Base-by-base conservation (phyloP, 106 monocot genomes). In the Apostasia shenzhenica region DNA sequence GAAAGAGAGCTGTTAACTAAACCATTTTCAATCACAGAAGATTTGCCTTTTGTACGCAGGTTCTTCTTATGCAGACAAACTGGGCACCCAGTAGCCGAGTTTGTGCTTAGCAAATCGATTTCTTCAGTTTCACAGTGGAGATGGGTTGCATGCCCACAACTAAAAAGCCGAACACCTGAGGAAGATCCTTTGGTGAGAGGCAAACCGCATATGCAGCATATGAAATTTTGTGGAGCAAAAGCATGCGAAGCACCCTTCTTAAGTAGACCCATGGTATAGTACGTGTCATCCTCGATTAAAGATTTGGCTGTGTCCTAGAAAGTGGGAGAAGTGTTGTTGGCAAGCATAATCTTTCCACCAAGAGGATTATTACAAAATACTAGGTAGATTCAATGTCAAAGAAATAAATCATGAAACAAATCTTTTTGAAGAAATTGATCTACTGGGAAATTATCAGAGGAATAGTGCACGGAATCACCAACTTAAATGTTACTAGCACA, bases 241-340 rank as follows among this genome's bases (percentile, higher is more conserved):
- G 93, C 99, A 76, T 99, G 93, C 60, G 83, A 90, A 42, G 81
- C 90, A 39, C 90, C 90, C 59, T 90, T 93, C 79, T 82, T 90
- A 41, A 99, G 81, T 71, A 99, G 64, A 79, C 80, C 81, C 83
- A 99, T 81, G 54, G 85, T 85, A 68, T 87, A 88, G 61, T 87
- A 99, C 9, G 90, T 90, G 50, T 99, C 99, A 71, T 99, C 99
- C 76, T 99, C 99, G 45, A 99, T 87, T 68, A 99, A 76, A 63
- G 82, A 85, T 77, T 99, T 99, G 49, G 99, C 99, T 65, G 93
- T 90, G 46, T 80, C 89, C 99, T 99, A 8, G 47, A 67, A 63
- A 58, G 8, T 46, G 14, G 55, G 10, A 70, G 73, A 6, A 69
- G 3, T 45, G 55, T 5, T 67, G 11, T 7, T 60, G 48, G 48